Conservation (phyloP, 2,329 filamentous ascomycete species). For the Trichoderma asperellum region DNA sequence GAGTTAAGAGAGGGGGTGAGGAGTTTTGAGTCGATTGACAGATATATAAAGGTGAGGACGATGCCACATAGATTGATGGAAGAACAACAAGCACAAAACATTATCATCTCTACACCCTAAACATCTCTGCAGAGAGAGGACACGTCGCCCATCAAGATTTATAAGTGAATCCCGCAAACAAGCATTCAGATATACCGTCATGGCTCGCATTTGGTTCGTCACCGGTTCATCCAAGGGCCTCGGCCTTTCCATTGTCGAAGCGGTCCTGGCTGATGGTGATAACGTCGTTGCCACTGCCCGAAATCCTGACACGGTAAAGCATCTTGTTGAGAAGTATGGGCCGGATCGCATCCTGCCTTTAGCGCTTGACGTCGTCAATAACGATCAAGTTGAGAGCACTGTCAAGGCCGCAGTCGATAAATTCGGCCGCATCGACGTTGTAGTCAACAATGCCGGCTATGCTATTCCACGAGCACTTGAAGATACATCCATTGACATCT, state of each 20-base stretch:
- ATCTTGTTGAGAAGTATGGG: conserved; percentile 45
- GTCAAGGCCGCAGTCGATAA: conserved; percentile 47
- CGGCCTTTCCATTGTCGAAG: conserved; percentile 47
- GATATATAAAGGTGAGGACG: conserved; percentile 14
- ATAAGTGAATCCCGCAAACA: not conserved
- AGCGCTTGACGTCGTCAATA: conserved; percentile 59
- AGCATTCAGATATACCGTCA: not conserved
- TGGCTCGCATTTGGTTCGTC: conserved; percentile 47
- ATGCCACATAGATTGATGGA: not conserved
- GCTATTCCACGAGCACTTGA: conserved; percentile 59
- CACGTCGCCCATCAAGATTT: not conserved
- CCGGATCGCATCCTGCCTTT: conserved; percentile 51
- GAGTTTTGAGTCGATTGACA: not conserved
- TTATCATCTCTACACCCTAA: not conserved
- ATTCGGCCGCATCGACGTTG: conserved; percentile 61
- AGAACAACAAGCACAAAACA: not conserved
- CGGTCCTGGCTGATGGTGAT: conserved; percentile 46
- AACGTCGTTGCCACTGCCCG: conserved; percentile 52
- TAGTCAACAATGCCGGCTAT: conserved; percentile 66
- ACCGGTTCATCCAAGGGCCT: conserved; percentile 55
- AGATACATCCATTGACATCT: conserved; percentile 51
- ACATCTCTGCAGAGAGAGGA: not conserved
- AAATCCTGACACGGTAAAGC: conserved; percentile 41
- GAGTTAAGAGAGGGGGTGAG: conserved; percentile 13
- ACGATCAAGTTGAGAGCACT: conserved; percentile 43